Evolutionary conservation across 2,329 filamentous ascomycete species (phyloP), one percentile per base, ranked within the genome.

Genomic region (Pleurostoma richardsiae): DNA sequence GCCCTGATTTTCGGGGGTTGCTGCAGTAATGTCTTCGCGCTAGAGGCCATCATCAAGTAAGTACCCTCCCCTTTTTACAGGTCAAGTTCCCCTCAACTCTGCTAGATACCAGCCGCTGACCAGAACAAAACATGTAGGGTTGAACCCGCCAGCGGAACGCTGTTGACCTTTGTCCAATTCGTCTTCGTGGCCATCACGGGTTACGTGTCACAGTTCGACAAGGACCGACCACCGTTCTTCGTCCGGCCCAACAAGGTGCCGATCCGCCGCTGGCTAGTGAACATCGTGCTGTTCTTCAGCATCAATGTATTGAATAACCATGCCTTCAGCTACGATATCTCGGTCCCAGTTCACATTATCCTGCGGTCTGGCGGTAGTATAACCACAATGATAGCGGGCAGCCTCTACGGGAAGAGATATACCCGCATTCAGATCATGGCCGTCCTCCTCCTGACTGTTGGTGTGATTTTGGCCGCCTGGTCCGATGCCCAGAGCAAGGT

Each of bases 231-330:
- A 6, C 84, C 85, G 1, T 80, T 90, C 53, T 92, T 88, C 59
- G 66, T 97, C 40, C 82, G 80, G 47, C 80, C 80, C 19, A 90
- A 91, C 54, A 83, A 82, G 44, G 89, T 97, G 4, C 94, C 94
- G 0, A 73, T 97, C 46, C 77, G 77, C 42, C 86, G 89, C 62
- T 97, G 94, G 91, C 62, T 88, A 43, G 74, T 92, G 59, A 96
- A 95, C 62, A 96, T 96, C 39, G 72, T 86, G 4, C 80, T 96
- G 56, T 97, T 97, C 69, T 94, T 95, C 64, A 80, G 80, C 52
- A 94, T 99, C 68, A 99, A 97, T 59, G 82, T 97, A 48, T 71
- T 99, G 61, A 99, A 99, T 70, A 99, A 99, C 59, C 92, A 92
- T 74, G 94, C 92, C 5, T 99, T 99, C 66, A 91, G 90, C 52